Evolutionary conservation across 352 stramenopile genomes (phyloP).

Genomic region (Pythium dissotocum): DNA sequence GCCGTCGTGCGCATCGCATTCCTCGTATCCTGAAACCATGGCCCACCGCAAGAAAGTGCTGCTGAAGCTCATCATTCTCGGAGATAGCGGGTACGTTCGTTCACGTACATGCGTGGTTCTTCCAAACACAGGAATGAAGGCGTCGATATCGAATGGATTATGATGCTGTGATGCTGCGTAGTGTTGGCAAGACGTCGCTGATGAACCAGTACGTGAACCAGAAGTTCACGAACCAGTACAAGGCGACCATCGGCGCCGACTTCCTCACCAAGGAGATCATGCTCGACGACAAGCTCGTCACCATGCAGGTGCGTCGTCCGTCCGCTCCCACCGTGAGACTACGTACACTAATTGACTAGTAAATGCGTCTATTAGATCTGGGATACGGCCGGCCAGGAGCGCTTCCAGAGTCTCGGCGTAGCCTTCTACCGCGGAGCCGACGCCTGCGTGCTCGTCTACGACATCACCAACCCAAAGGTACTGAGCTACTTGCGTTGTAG

Average conservation of each 20-base stretch:
- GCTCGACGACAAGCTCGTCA: constrained; percentile 95
- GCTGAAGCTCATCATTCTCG: constrained; percentile 98
- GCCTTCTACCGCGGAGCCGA: constrained; percentile 99
- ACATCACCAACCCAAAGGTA: constrained; percentile 97
- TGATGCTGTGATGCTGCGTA: constrained; percentile 30
- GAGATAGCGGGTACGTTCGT: constrained; percentile 92
- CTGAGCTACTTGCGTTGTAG: too few species aligned
- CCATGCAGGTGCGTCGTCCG: constrained; percentile 74
- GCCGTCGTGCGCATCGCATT: not conserved
- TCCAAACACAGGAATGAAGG: too few species aligned
- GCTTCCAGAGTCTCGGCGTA: constrained; percentile 97
- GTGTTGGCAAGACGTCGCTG: constrained; percentile 98
- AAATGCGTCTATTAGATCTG: constrained; percentile 89
- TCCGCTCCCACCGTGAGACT: too few species aligned
- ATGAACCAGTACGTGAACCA: constrained; percentile 99
- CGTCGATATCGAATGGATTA: not conserved
- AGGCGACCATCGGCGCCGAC: constrained; percentile 99
- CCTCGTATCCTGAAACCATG: constrained; percentile 36
- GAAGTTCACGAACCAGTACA: constrained; percentile 99
- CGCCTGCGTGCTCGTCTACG: constrained; percentile 98
- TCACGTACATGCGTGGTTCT: too few species aligned
- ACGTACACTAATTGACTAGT: not conserved
- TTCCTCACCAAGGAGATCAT: constrained; percentile 98
- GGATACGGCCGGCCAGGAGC: constrained; percentile 98
- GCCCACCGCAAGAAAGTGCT: constrained; percentile 95